These are phyloP conservation scores for Magnolia kwangsiensis DNA, from an alignment of 164 flowering plant species.

Conservation along the genomic window DNA sequence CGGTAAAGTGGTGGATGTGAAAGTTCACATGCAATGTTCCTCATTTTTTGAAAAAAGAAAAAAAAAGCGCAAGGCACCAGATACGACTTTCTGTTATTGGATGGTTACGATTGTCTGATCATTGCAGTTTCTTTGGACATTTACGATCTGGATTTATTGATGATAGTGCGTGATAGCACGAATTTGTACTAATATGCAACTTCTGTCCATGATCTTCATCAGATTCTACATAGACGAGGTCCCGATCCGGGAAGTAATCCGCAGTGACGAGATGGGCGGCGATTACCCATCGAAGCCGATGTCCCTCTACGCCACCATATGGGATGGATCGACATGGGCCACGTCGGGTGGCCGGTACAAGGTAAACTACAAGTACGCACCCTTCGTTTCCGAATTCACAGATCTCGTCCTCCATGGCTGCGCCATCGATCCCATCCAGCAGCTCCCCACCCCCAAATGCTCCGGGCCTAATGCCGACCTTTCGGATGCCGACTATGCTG, in stretches of 20 bases:
- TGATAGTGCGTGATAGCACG: no score
- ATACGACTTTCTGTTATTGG: no score
- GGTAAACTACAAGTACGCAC: slow-evolving; percentile 66
- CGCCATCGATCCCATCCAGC: slow-evolving; percentile 49
- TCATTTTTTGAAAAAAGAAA: no score
- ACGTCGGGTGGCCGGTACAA: slow-evolving; percentile 76
- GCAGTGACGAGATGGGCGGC: slow-evolving; percentile 62
- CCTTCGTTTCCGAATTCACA: slow-evolving; percentile 65
- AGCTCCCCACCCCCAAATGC: slow-evolving; percentile 27
- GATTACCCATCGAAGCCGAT: slow-evolving; percentile 95
- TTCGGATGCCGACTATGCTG: slow-evolving; percentile 33
- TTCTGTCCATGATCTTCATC: slow-evolving; percentile 4
- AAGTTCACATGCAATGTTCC: no score
- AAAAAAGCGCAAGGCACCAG: no score
- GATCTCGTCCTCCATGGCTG: slow-evolving; percentile 75
- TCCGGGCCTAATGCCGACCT: slow-evolving; percentile 19
- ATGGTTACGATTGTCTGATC: no score
- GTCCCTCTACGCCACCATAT: slow-evolving; percentile 87
- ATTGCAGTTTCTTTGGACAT: no score
- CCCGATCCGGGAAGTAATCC: slow-evolving; percentile 71
- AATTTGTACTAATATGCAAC: not conserved
- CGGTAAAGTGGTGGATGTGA: no score
- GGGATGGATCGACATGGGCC: slow-evolving; percentile 97
- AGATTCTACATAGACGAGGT: slow-evolving; percentile 87
- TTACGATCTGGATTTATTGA: no score